phyloP scores from a whole-genome alignment of 306 rosid species.

The Cicer yamashitae region DNA sequence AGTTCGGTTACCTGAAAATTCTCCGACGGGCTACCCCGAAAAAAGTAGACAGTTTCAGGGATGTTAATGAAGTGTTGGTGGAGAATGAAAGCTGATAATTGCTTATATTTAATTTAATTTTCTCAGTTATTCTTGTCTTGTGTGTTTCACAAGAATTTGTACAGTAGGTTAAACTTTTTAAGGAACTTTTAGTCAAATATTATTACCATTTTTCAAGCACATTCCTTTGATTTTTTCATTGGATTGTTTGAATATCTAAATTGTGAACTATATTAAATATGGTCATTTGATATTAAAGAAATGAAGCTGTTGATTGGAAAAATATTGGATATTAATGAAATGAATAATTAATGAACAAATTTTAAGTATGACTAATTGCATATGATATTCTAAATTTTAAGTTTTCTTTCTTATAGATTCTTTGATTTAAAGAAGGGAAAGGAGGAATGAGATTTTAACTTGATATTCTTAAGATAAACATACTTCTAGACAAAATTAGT shows the following conservation, averaged over 20 bases:
- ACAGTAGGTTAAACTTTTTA: background rate
- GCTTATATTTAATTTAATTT: background rate
- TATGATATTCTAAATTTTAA: background rate
- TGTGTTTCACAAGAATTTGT: constrained; percentile 15
- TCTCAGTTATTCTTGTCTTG: background rate
- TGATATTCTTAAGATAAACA: background rate
- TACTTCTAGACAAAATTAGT: too few relatives aligned
- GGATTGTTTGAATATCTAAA: background rate
- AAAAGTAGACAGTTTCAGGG: background rate
- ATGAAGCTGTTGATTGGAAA: background rate
- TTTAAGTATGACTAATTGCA: background rate
- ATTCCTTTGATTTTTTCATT: background rate
- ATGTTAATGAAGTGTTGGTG: background rate
- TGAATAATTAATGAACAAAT: background rate
- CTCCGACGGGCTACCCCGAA: constrained; percentile 49
- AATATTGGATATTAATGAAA: background rate
- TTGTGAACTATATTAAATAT: background rate
- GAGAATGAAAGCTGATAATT: constrained; percentile 34
- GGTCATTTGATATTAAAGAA: constrained; percentile 7
- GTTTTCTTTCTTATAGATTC: background rate
- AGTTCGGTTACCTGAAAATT: constrained; percentile 75
- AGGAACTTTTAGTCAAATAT: background rate
- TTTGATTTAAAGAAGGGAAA: background rate
- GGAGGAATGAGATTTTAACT: background rate
- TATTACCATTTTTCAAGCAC: background rate